Base-by-base conservation (phyloP, 148 eudicot genomes). In the Heliamphora exappendiculata region DNA sequence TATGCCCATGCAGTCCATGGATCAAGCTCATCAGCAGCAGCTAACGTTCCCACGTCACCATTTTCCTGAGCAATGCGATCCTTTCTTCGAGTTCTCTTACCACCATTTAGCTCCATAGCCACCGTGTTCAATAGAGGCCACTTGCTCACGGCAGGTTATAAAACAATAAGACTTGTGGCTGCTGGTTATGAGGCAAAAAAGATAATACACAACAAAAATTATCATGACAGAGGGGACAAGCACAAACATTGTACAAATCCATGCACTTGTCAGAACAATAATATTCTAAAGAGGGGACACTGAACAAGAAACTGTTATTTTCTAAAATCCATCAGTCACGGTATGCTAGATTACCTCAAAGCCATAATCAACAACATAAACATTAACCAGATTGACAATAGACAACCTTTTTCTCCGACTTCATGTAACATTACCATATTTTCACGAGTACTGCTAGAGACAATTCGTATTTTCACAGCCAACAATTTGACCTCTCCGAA, bases 1-100 rank as follows among this genome's bases (percentile, higher is more conserved):
- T 93, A 92, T 49, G 97, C 97, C 99, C 97, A 95, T 60, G 97
- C 94, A 37, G 99, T 95, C 99, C 99, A 95, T 17, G 99, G 99
- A 76, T 95, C 99, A 80, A 89, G 82, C 71, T 95, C 97, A 75
- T 89, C 93, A 62, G 84, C 93, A 68, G 57, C 75, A 67, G 41
- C 69, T 76, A 79, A 81, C 80, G 85, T 74, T 67, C 82, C 78
- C 36, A 69, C 75, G 66, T 79, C 88, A 42, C 94, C 96, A 86
- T 95, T 92, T 84, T 78, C 85, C 53, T 81, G 85, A 60, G 80
- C 45, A 39, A 29, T 47, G 64, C 24, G 28, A 72, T 74, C 85
- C 33, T 72, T 83, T 78, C 79, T 75, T 47, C 75, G 83, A 22
- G 50, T 78, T 80, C 84, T 84, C 69, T 79, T 82, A 67, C 77